These are phyloP conservation scores for Dichotomocladium elegans DNA, from an alignment of 371 early-diverging fungal genomes.

Conservation along the genomic window DNA sequence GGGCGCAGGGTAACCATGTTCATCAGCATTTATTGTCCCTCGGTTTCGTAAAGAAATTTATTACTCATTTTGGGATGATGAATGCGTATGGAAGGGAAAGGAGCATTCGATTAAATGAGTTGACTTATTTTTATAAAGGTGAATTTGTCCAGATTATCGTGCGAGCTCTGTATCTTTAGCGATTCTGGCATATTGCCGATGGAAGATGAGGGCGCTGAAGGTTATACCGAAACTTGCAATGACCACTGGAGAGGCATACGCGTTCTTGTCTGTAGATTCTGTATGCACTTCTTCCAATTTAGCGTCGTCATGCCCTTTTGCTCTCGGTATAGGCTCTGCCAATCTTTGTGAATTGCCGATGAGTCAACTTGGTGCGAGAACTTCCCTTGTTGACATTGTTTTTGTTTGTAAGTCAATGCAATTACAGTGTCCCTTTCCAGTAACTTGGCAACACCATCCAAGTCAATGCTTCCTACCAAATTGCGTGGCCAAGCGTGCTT, in stretches of 20 bases:
- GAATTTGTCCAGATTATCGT: too few species aligned
- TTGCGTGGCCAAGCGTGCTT: constrained; percentile 46
- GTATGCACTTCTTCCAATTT: constrained; percentile 27
- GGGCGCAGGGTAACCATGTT: too few species aligned
- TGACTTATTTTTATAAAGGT: too few species aligned
- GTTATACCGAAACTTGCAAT: constrained; percentile 24
- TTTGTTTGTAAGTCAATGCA: constrained; percentile 28
- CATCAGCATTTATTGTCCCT: too few species aligned
- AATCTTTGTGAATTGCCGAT: constrained; percentile 34
- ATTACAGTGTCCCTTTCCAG: constrained; percentile 32
- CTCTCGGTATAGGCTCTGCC: constrained; percentile 40
- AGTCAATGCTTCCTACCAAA: constrained; percentile 29
- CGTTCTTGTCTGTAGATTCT: constrained; percentile 19
- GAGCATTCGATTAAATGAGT: too few species aligned
- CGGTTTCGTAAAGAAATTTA: too few species aligned
- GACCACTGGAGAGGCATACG: constrained; percentile 32
- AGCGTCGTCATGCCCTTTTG: constrained; percentile 35
- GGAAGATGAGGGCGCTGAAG: neutral
- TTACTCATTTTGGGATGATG: too few species aligned
- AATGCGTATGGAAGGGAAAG: too few species aligned
- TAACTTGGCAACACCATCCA: constrained; percentile 34
- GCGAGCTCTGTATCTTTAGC: too few species aligned
- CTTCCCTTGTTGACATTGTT: neutral
- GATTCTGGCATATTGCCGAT: too few species aligned
- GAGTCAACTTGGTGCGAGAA: neutral